Conservation (phyloP, 768 basidiomycete genomes). For the Agaricus sinodeliciosus region DNA sequence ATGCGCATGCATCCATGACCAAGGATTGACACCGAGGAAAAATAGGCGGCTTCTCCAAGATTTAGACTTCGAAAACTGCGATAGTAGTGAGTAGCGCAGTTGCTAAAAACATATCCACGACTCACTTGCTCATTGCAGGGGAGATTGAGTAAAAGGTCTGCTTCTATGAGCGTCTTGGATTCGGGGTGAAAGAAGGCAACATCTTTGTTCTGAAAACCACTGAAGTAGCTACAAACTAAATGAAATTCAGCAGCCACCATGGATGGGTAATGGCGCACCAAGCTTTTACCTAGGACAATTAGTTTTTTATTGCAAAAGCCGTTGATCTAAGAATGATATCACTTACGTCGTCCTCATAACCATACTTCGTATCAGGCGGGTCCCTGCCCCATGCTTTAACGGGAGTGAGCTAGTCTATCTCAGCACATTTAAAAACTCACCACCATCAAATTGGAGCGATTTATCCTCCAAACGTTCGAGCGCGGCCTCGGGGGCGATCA, state of each 20-base stretch:
- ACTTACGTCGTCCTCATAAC: slow-evolving; percentile 64
- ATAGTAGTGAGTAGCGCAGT: neutral
- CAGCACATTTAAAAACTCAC: slow-evolving; percentile 26
- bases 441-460: slow-evolving; percentile 54
- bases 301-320: neutral
- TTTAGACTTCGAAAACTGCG: slow-evolving; percentile 35
- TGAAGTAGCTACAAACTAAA: slow-evolving; percentile 48
- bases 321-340: neutral
- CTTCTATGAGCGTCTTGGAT: slow-evolving; percentile 69
- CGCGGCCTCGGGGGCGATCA: slow-evolving; percentile 60
- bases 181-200: slow-evolving; percentile 74
- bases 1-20: slow-evolving; percentile 26
- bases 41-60: slow-evolving; percentile 11
- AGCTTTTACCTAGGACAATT: slow-evolving; percentile 34
- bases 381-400: slow-evolving; percentile 54
- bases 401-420: neutral
- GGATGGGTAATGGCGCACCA: slow-evolving; percentile 27
- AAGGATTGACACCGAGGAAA: slow-evolving; percentile 28
- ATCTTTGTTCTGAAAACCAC: slow-evolving; percentile 70
- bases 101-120: neutral
- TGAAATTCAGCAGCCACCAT: neutral
- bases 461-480: slow-evolving; percentile 45
- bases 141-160: slow-evolving; percentile 81
- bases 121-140: slow-evolving; percentile 69
- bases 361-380: slow-evolving; percentile 57